Evolutionary conservation across 140 eudicot genomes (phyloP).

Genomic region (Erigeron philadelphicus): DNA sequence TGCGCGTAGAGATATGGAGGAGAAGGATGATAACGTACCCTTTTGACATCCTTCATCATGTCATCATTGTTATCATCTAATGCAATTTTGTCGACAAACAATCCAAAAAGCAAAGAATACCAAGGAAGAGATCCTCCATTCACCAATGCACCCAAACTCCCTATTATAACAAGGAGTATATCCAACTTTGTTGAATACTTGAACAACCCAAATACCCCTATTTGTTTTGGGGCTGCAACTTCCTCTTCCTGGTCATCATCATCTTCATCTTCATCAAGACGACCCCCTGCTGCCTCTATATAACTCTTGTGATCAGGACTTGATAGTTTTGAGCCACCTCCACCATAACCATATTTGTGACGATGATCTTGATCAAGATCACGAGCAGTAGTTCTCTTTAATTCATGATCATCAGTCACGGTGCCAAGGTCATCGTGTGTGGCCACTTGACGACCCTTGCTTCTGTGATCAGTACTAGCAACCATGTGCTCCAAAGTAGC

Average conservation of each 20-base stretch:
- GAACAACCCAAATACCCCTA: constrained; percentile 54
- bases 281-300: background rate
- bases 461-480: constrained; percentile 23
- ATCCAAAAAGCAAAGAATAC: constrained; percentile 72
- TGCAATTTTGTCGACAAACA: constrained; percentile 66
- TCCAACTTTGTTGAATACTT: constrained; percentile 61
- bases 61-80: constrained; percentile 33
- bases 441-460: constrained; percentile 23
- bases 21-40: constrained; percentile 25
- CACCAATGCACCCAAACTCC: constrained; percentile 67
- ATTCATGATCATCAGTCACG: constrained; percentile 30
- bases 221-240: constrained; percentile 33
- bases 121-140: constrained; percentile 86
- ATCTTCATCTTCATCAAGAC: constrained; percentile 25
- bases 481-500: constrained; percentile 21
- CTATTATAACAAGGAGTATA: constrained; percentile 48
- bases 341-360: constrained; percentile 22
- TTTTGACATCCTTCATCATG: constrained; percentile 62
- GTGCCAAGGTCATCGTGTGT: constrained; percentile 22
- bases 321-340: constrained; percentile 10
- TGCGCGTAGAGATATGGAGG: too few relatives aligned
- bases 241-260: constrained; percentile 47
- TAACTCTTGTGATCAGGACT: constrained; percentile 24
- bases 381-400: constrained; percentile 19
- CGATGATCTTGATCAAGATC: constrained; percentile 9